Percentiles rank a stretch among this genome's conserved stretches.
These are phyloP conservation scores for Microbotryum lychnidis-dioicae DNA, from an alignment of 1,284 basidiomycete species.

Conservation along the genomic window DNA sequence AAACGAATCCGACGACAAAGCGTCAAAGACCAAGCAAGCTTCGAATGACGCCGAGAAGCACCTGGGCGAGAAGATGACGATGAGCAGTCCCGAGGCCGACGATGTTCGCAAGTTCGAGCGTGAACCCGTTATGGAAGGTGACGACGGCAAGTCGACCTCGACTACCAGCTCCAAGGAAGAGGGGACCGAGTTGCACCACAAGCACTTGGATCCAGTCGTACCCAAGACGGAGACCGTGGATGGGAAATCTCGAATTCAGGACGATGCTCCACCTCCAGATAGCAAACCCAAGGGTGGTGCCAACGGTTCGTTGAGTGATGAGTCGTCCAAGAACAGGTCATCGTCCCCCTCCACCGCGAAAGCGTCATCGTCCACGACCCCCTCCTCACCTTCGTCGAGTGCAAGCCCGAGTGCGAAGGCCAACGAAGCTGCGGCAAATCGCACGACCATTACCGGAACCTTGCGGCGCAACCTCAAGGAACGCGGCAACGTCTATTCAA, in stretches of 20 bases:
- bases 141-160: no score
- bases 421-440: conserved; percentile 20
- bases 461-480: conserved; percentile 25
- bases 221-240: conserved; percentile 6
- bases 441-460: conserved; percentile 14
- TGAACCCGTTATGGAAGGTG: no score
- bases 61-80: not conserved
- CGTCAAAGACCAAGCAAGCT: conserved; percentile 3
- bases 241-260: conserved; percentile 1
- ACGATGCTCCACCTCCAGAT: conserved; percentile 15
- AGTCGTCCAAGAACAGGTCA: not conserved
- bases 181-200: no score
- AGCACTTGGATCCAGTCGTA: no score
- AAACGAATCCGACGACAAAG: not conserved
- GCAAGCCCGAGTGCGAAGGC: conserved; percentile 1
- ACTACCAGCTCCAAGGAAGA: no score
- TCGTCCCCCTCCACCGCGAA: no score
- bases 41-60: not conserved
- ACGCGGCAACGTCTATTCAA: conserved; percentile 44
- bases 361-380: no score
- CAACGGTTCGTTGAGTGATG: not conserved
- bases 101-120: conserved; percentile 13
- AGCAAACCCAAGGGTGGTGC: conserved; percentile 8
- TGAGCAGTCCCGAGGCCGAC: conserved; percentile 10
- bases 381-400: no score